phyloP scores from a whole-genome alignment of 1,284 basidiomycete species.

The Coniferiporia sulphurascens region DNA sequence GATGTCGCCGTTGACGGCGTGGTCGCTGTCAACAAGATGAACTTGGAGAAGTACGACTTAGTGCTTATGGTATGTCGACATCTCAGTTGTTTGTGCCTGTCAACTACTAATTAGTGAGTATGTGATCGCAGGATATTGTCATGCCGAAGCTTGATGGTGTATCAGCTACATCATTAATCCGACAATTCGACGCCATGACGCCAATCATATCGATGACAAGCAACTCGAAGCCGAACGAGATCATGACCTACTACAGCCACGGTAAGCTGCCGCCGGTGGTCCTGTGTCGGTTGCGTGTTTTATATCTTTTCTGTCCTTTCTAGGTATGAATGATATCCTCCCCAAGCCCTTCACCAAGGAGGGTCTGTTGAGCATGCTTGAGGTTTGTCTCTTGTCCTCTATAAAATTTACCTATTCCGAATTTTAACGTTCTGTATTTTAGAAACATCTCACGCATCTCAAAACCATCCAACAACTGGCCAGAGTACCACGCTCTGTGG shows the following conservation, averaged over 20 bases:
- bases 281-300: not conserved
- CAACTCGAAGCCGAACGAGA: constrained; percentile 87
- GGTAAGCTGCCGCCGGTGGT: not conserved
- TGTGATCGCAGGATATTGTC: constrained; percentile 71
- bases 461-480: constrained; percentile 85
- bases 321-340: constrained; percentile 95
- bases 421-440: constrained; percentile 4
- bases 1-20: constrained; percentile 94
- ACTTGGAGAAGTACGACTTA: constrained; percentile 89
- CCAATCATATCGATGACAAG: constrained; percentile 97
- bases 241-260: constrained; percentile 72
- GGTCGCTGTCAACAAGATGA: constrained; percentile 95
- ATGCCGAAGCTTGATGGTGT: constrained; percentile 93
- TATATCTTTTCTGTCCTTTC: constrained; percentile 2
- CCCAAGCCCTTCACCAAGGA: constrained; percentile 96
- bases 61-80: constrained; percentile 77
- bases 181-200: constrained; percentile 91
- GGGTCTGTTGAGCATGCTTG: constrained; percentile 86
- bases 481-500: constrained; percentile 65
- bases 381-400: constrained; percentile 42
- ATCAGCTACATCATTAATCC: constrained; percentile 86
- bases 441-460: constrained; percentile 92
- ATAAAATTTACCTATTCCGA: not conserved
- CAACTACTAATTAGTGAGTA: not conserved
- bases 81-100: not conserved